Conservation (phyloP, 108 stramenopile genomes). For the Asterionellopsis glacialis region DNA sequence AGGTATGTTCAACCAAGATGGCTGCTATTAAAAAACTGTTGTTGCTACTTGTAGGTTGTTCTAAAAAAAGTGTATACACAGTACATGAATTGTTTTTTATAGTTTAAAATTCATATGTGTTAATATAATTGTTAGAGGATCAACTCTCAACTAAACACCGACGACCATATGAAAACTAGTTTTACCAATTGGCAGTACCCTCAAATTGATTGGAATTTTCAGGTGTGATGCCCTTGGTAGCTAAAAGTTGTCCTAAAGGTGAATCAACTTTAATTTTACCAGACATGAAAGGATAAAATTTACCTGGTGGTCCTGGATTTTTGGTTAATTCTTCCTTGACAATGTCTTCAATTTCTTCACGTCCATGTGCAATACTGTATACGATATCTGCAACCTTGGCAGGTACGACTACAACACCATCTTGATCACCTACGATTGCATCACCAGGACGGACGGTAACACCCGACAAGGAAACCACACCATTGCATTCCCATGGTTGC, state of each 20-base stretch:
- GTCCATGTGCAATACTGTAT: conserved; percentile 83
- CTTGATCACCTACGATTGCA: conserved; percentile 89
- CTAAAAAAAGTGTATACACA: too few relatives aligned
- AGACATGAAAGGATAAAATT: conserved; percentile 88
- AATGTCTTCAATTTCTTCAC: conserved; percentile 87
- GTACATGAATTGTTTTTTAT: too few relatives aligned
- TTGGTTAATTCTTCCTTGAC: conserved; percentile 88
- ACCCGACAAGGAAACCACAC: conserved; percentile 64
- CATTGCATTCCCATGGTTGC: conserved; percentile 91
- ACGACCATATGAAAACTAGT: too few relatives aligned
- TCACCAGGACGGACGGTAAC: conserved; percentile 83
- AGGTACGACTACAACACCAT: conserved; percentile 89
- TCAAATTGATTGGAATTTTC: conserved; percentile 91
- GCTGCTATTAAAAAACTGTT: too few relatives aligned
- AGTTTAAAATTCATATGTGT: too few relatives aligned
- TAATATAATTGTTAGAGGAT: too few relatives aligned
- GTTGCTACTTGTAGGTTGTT: too few relatives aligned
- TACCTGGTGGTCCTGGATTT: conserved; percentile 88
- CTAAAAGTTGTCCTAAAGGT: conserved; percentile 78
- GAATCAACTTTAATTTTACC: conserved; percentile 90
- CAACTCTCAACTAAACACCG: too few relatives aligned
- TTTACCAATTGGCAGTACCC: conserved; percentile 83
- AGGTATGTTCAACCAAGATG: too few relatives aligned
- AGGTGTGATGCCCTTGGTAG: conserved; percentile 83
- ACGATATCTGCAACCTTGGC: conserved; percentile 86